Conservation (phyloP, 2,329 filamentous ascomycete species). For the Fusarium subtropicale region DNA sequence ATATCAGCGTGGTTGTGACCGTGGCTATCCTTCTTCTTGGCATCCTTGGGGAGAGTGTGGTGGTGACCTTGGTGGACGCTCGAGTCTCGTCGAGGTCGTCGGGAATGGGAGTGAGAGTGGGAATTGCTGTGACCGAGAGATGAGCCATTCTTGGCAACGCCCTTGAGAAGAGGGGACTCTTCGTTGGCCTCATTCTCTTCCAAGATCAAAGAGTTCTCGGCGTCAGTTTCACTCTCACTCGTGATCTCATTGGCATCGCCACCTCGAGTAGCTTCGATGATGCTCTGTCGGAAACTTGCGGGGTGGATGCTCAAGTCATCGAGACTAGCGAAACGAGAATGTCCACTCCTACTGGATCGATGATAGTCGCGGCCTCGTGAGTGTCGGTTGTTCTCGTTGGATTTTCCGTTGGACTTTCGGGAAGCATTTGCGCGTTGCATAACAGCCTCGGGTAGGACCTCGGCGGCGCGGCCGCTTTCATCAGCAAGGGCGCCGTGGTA, state of each 20-base stretch:
- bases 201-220: conserved; percentile 56
- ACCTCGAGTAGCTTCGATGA: conserved; percentile 83
- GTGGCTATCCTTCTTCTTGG: conserved; percentile 71
- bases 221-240: conserved; percentile 66
- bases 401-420: conserved; percentile 50
- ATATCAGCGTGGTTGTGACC: conserved; percentile 87
- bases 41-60: conserved; percentile 79
- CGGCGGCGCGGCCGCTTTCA: conserved; percentile 68
- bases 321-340: conserved; percentile 72
- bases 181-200: conserved; percentile 60
- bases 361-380: conserved; percentile 59
- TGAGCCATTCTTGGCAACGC: conserved; percentile 49
- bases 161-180: conserved; percentile 61
- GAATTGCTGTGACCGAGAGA: conserved; percentile 42
- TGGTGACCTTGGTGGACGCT: conserved; percentile 78
- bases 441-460: conserved; percentile 72
- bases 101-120: conserved; percentile 40
- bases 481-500: conserved; percentile 62
- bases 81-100: conserved; percentile 59
- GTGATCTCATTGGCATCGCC: conserved; percentile 61
- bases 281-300: conserved; percentile 89
- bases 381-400: conserved; percentile 51
- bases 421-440: conserved; percentile 61
- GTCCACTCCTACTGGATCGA: conserved; percentile 62
- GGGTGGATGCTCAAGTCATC: conserved; percentile 87